Conservation (phyloP, 352 stramenopile species). For the Phytophthora syringae region DNA sequence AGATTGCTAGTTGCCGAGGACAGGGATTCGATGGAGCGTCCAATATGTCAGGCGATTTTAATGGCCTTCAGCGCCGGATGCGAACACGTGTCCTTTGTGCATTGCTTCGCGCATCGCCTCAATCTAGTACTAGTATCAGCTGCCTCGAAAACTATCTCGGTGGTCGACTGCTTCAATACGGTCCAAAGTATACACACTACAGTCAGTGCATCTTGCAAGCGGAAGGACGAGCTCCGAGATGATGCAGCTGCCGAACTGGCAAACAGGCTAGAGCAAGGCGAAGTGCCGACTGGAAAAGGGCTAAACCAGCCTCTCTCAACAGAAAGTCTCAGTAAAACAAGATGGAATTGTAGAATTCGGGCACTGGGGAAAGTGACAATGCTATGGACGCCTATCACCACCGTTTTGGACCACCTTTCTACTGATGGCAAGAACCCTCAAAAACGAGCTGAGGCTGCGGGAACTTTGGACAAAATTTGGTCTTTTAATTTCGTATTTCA, state of each 20-base stretch:
- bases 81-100: not conserved
- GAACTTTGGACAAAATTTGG: not conserved
- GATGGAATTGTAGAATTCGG: constrained; percentile 3
- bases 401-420: constrained; percentile 1
- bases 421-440: constrained; percentile 1
- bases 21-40: not conserved
- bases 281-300: not conserved
- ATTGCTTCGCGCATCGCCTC: not conserved
- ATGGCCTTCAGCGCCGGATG: not conserved
- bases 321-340: constrained; percentile 1
- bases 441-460: constrained; percentile 8
- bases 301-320: not conserved
- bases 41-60: not conserved
- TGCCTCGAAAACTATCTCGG: not conserved
- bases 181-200: not conserved
- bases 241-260: not conserved
- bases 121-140: not conserved
- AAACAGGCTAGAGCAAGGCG: not conserved
- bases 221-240: not conserved
- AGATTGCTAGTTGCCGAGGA: not conserved
- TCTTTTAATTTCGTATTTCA: constrained; percentile 1
- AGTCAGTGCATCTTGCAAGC: not conserved
- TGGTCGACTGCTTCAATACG: not conserved
- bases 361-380: not conserved
- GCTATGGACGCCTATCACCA: constrained; percentile 7